These are phyloP conservation scores for Aspergillus sp. DNA, from an alignment of 2,329 filamentous ascomycete species.

Conservation along the genomic window DNA sequence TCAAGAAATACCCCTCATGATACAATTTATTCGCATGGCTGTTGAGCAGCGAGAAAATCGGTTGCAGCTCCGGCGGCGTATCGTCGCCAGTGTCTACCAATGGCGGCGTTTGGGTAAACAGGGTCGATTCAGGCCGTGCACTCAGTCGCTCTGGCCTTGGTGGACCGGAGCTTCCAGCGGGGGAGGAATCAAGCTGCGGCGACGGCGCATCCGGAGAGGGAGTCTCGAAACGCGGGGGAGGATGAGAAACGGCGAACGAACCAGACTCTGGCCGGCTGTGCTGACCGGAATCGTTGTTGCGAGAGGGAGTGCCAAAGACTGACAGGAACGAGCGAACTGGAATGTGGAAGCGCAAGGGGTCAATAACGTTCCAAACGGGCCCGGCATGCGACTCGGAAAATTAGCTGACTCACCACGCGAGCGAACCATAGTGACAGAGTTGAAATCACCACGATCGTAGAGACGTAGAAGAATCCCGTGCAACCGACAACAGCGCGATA, in stretches of 20 bases:
- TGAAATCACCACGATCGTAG: background rate
- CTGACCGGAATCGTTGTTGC: slow-evolving; percentile 14
- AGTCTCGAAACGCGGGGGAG: slow-evolving; percentile 11
- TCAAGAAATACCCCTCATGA: slow-evolving; percentile 95
- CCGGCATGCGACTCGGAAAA: slow-evolving; percentile 7
- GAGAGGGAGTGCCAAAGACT: slow-evolving; percentile 33
- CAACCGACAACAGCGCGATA: slow-evolving; percentile 3
- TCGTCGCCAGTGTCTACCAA: slow-evolving; percentile 77
- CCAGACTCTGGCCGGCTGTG: slow-evolving; percentile 9
- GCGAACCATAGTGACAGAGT: slow-evolving; percentile 23
- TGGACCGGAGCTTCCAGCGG: slow-evolving; percentile 22
- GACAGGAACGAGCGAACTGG: slow-evolving; percentile 84
- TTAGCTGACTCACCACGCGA: slow-evolving; percentile 27
- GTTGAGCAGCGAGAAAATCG: slow-evolving; percentile 88
- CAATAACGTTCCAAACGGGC: slow-evolving; percentile 7
- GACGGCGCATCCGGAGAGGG: slow-evolving; percentile 29
- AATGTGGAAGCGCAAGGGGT: slow-evolving; percentile 38
- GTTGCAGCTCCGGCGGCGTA: slow-evolving; percentile 83
- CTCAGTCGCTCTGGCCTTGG: slow-evolving; percentile 40
- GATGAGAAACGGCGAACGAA: slow-evolving; percentile 7
- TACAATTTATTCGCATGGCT: slow-evolving; percentile 95
- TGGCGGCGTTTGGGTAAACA: slow-evolving; percentile 75
- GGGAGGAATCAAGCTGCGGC: slow-evolving; percentile 27
- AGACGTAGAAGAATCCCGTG: background rate
- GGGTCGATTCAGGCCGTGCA: slow-evolving; percentile 73